These are phyloP conservation scores for Lasiodiplodia citricola DNA, from an alignment of 2,329 filamentous ascomycete species.

Conservation along the genomic window DNA sequence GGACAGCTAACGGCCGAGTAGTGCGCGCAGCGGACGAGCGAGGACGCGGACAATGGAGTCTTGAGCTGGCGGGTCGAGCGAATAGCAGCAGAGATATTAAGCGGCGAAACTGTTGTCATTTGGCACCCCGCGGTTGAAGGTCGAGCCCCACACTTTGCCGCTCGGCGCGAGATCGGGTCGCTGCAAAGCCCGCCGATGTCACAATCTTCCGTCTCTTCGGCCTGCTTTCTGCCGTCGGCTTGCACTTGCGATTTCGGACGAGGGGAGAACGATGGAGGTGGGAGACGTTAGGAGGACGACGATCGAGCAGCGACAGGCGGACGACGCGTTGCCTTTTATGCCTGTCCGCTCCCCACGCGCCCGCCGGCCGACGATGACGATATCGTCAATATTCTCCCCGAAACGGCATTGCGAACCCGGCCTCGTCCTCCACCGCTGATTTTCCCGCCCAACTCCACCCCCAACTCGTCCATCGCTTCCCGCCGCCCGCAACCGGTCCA, in stretches of 20 bases:
- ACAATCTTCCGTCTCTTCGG: neutral
- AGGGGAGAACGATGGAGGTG: neutral
- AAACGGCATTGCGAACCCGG: constrained; percentile 17
- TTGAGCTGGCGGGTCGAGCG: neutral
- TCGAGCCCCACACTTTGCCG: constrained; percentile 17
- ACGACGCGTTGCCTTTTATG: neutral
- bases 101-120: neutral
- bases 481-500: neutral
- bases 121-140: neutral
- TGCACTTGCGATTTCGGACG: neutral
- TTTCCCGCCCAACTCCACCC: neutral
- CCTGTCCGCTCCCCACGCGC: neutral
- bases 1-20: neutral
- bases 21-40: neutral
- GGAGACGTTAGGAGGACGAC: neutral
- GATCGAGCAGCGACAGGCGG: neutral
- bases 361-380: neutral
- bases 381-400: constrained; percentile 14
- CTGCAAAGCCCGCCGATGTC: constrained; percentile 7
- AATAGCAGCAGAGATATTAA: constrained; percentile 7
- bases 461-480: constrained; percentile 11
- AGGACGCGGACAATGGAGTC: neutral
- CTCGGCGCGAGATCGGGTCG: constrained; percentile 22
- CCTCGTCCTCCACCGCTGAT: neutral
- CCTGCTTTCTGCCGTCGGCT: neutral